Evolutionary conservation across 2,329 filamentous ascomycete species (phyloP).

Genomic region (Exserohilum turcica): DNA sequence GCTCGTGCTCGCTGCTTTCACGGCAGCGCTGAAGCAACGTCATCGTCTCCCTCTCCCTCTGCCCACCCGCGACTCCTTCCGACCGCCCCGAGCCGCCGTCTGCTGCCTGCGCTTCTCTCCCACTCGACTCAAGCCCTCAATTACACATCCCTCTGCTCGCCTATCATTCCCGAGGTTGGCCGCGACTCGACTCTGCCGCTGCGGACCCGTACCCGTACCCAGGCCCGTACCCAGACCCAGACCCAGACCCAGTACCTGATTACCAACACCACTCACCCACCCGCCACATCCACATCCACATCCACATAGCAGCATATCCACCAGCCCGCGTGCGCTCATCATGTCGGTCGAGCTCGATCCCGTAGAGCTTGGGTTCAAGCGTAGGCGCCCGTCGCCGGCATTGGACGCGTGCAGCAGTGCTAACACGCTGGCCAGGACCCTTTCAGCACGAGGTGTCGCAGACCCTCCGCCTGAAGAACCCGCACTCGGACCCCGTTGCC

Average conservation of each 20-base stretch:
- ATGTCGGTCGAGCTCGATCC: constrained; percentile 98
- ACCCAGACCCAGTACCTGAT: too few species aligned
- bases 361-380: constrained; percentile 87
- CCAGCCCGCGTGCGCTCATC: constrained; percentile 43
- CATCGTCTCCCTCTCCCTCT: constrained; percentile 19
- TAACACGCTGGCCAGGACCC: constrained; percentile 54
- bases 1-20: constrained; percentile 6
- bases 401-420: constrained; percentile 13
- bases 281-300: constrained; percentile 14
- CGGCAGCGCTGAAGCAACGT: constrained; percentile 16
- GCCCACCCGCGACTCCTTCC: constrained; percentile 13
- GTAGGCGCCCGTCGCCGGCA: constrained; percentile 59
- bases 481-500: constrained; percentile 62
- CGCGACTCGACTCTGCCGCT: constrained; percentile 22
- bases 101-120: constrained; percentile 6
- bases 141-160: constrained; percentile 9
- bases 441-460: constrained; percentile 69
- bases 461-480: constrained; percentile 63
- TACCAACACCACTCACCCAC: constrained; percentile 35
- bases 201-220: constrained; percentile 15
- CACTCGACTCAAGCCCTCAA: background rate
- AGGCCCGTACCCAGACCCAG: too few species aligned
- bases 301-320: too few species aligned
- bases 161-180: constrained; percentile 14
- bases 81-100: constrained; percentile 13